A percentile compares a stretch with the other conserved stretches of the same genome.
phyloP scores from a whole-genome alignment of 2,329 filamentous ascomycete species.

The Aspergillus costaricaensis region DNA sequence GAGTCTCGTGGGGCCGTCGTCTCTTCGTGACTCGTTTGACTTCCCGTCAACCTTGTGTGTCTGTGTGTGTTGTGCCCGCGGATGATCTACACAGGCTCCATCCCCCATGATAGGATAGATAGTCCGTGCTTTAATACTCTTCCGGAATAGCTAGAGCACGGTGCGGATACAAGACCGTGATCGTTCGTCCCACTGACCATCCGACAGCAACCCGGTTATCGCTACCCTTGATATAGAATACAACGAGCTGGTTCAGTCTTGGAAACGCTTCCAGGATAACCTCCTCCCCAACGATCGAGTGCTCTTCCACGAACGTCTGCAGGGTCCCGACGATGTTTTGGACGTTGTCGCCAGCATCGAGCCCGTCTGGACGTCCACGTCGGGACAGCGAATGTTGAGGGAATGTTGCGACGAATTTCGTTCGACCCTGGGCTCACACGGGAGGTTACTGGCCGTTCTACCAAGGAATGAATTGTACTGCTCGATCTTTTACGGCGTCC shows the following conservation, averaged over 20 bases:
- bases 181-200: neutral
- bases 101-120: neutral
- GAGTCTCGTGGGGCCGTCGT: too few species aligned
- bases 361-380: conserved; percentile 30
- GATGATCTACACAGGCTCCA: conserved; percentile 17
- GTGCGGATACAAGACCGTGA: too few species aligned
- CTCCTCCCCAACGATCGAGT: conserved; percentile 32
- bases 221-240: conserved; percentile 41
- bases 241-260: conserved; percentile 40
- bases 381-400: conserved; percentile 30
- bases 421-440: conserved; percentile 33
- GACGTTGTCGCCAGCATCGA: conserved; percentile 31
- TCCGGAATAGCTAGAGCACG: conserved; percentile 1
- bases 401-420: conserved; percentile 32
- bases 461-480: conserved; percentile 31
- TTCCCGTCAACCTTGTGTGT: neutral
- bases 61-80: neutral
- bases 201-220: conserved; percentile 31
- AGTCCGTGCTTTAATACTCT: conserved; percentile 3
- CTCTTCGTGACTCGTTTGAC: neutral
- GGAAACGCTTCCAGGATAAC: conserved; percentile 37
- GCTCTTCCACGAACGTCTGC: conserved; percentile 31
- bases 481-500: conserved; percentile 38
- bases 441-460: conserved; percentile 27
- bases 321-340: conserved; percentile 32